Evolutionary conservation across 2,329 filamentous ascomycete genomes (phyloP).

Genomic region (Ophiostoma populinum): DNA sequence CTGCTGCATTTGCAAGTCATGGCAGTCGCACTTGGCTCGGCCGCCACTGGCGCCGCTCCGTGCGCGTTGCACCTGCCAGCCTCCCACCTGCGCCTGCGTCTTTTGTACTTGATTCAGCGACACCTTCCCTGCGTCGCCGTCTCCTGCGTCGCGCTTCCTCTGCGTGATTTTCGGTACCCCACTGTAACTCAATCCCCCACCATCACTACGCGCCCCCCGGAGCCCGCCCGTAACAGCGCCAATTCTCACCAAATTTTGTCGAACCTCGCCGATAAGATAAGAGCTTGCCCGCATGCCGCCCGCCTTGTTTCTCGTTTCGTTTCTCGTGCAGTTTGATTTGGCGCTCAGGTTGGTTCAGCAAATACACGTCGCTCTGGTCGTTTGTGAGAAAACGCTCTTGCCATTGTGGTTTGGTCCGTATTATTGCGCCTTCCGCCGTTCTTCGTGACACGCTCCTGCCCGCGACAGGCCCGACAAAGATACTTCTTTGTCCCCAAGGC

Average conservation of each 20-base stretch:
- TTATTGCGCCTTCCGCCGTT: too few species aligned
- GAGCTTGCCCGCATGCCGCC: background rate
- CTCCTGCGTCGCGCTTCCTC: conserved; percentile 10
- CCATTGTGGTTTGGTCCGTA: too few species aligned
- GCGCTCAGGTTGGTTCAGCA: too few species aligned
- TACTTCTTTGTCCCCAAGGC: background rate
- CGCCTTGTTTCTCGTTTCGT: background rate
- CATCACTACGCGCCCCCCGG: background rate
- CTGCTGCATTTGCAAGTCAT: too few species aligned
- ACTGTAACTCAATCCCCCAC: conserved; percentile 7
- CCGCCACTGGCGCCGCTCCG: too few species aligned
- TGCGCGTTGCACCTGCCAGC: background rate
- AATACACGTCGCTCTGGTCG: too few species aligned
- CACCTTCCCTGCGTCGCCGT: conserved; percentile 8
- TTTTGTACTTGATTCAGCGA: conserved; percentile 7
- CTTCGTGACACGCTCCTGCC: too few species aligned
- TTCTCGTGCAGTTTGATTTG: too few species aligned
- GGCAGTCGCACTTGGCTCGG: too few species aligned
- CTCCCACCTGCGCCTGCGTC: background rate
- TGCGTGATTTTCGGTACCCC: conserved; percentile 10
- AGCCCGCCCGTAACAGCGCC: too few species aligned
- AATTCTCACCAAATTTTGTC: background rate
- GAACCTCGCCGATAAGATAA: conserved; percentile 17
- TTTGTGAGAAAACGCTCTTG: too few species aligned
- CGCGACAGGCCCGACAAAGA: background rate